Evolutionary conservation across 306 rosid species (phyloP), one percentile per base, ranked within the genome.

Genomic region (Senna tora): DNA sequence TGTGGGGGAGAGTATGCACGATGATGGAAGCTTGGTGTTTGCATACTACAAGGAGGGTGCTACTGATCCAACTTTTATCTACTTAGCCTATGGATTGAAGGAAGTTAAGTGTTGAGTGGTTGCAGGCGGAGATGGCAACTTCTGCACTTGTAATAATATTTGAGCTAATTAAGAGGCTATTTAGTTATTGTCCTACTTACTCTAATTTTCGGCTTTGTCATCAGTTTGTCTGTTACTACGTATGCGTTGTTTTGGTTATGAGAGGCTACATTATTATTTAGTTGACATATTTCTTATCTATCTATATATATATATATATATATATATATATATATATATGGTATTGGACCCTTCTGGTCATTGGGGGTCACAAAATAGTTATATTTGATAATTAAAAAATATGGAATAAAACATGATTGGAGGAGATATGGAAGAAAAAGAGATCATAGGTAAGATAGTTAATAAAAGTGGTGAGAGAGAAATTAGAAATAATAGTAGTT

Each of bases 11-110:
- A 88, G 99, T 56, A 94, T 94, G 96, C 82, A 76, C 4, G 99
- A 94, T 65, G 97, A 94, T 80, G 82, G 81, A 0, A 7, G 73
- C 30, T 21, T 91, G 33, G 99, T 94, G n/a, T 89, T 89, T 54
- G 99, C 99, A 5, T 89, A 91, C 85, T 94, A 94, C 85, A 91
- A 84, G 84, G 97, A 94, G 4, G 99, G 97, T 45, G 95, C 92
- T 1, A 69, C 97, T 2, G 90, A 94, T 80, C 97, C 99, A 41
- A 94, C 97, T 36, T 94, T 94, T 58, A 61, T 94, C 69, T 91
- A 94, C 84, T 67, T 94, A 55, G 87, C 82, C 9, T 70, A 75
- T 36, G 97, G 91, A 7, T 85, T 91, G 88, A 94, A 85, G 95
- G 99, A 94, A 80, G 68, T 94, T 86, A 94, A 94, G 89, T 94